Conservation (phyloP, 345 rosid genomes). For the Eucalyptus cladocalyx region DNA sequence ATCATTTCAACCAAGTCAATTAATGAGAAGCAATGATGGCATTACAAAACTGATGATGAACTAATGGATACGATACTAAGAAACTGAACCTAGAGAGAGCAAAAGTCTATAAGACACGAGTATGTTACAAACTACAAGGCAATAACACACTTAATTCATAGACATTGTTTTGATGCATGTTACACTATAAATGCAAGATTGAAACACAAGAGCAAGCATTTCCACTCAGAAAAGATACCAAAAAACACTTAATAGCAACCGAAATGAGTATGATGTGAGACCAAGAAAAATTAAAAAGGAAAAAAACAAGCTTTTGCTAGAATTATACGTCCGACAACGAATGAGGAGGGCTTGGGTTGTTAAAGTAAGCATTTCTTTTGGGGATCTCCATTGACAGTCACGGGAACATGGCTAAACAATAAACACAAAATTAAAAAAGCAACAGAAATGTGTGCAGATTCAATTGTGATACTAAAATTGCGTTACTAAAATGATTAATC, state of each 20-base stretch:
- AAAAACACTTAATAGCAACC: too few relatives aligned
- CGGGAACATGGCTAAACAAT: too few relatives aligned
- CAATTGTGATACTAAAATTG: too few relatives aligned
- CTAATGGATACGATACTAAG: neutral
- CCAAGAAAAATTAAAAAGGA: too few relatives aligned
- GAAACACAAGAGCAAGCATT: neutral
- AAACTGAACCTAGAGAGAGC: neutral
- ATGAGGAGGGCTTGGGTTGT: neutral
- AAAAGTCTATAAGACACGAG: neutral
- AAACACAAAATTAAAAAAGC: too few relatives aligned
- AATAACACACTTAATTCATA: neutral
- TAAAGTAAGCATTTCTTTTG: too few relatives aligned
- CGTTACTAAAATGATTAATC: too few relatives aligned
- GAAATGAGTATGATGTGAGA: neutral
- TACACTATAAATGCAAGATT: neutral
- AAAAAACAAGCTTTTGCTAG: neutral
- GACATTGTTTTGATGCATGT: rapidly evolving
- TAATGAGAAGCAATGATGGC: neutral
- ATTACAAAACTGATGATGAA: neutral
- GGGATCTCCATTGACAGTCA: too few relatives aligned
- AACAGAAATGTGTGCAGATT: too few relatives aligned
- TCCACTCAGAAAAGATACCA: neutral
- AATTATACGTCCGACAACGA: rapidly evolving
- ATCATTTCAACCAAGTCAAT: neutral
- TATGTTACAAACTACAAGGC: neutral